Conservation (phyloP, 257 asterid genomes). For the Solanum piurae region DNA sequence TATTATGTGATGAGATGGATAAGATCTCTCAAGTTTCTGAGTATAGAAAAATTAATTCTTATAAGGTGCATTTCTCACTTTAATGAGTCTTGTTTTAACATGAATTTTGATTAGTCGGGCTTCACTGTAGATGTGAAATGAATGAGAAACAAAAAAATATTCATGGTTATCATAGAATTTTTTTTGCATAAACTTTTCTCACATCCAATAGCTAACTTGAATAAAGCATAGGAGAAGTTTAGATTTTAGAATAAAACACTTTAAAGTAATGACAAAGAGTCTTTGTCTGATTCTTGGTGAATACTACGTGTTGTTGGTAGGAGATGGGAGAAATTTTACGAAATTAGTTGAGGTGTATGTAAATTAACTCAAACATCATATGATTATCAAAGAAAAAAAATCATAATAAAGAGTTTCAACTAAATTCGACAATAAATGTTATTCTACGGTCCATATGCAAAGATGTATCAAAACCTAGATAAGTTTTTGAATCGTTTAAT, state of each 20-base stretch:
- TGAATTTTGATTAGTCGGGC: background rate
- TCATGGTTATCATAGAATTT: background rate
- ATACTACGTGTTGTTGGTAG: background rate
- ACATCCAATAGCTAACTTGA: background rate
- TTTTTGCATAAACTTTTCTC: background rate
- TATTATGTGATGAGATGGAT: background rate
- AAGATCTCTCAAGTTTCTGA: background rate
- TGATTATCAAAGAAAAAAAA: background rate
- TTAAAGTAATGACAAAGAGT: background rate
- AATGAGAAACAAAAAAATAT: background rate
- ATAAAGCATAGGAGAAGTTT: background rate
- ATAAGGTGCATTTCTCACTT: background rate
- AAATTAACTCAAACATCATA: background rate
- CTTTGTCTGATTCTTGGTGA: background rate
- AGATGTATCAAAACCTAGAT: background rate
- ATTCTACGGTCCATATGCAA: too few species aligned
- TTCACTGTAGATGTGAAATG: accelerated
- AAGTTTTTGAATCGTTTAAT: background rate
- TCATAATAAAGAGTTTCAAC: background rate
- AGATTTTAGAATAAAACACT: background rate
- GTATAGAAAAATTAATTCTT: background rate
- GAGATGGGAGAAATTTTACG: background rate
- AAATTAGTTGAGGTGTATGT: background rate
- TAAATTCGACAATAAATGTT: background rate
- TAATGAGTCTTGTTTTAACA: background rate